Evolutionary conservation across 106 monocot species (phyloP).

Genomic region (Allium fistulosum): DNA sequence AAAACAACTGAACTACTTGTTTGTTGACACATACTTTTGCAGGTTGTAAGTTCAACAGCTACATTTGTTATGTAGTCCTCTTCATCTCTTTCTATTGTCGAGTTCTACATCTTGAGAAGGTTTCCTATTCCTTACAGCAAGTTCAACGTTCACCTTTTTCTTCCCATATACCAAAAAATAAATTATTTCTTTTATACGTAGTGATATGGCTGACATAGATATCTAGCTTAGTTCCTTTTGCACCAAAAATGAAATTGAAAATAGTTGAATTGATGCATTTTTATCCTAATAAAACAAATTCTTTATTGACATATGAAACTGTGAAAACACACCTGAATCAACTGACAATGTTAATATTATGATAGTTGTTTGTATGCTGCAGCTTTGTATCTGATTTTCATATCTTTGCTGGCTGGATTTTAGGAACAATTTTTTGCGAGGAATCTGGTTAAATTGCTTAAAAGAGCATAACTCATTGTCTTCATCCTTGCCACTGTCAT

Average conservation of each 20-base stretch:
- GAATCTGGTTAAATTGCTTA: constrained; percentile 58
- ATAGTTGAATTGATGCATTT: neutral
- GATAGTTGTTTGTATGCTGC: neutral
- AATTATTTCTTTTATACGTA: neutral
- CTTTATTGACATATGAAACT: no score
- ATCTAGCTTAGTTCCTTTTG: neutral
- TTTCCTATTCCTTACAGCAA: constrained; percentile 93
- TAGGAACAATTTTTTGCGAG: constrained; percentile 88
- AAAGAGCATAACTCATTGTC: constrained; percentile 75
- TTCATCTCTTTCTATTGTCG: constrained; percentile 89
- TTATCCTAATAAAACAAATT: neutral
- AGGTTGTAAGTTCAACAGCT: constrained; percentile 96
- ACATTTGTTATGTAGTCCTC: constrained; percentile 99
- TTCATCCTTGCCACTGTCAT: constrained; percentile 95
- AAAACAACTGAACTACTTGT: no score
- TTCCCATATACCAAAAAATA: neutral
- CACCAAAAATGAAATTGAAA: neutral
- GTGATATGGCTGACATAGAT: neutral
- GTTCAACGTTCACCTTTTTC: neutral
- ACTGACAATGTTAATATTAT: no score
- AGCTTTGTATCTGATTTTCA: constrained; percentile 71
- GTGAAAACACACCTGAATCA: no score
- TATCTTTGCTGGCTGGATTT: constrained; percentile 83
- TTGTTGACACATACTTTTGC: neutral
- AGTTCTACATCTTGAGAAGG: constrained; percentile 89